Conservation (phyloP, 176 grass and related monocot genomes). For the Triticum aestivum region IWGSC_CS_RefSeq_v2.1 NC_057799.1:49148964-49149463, state of each 20-base stretch:
- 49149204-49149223: slow-evolving; percentile 22
- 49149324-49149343: slow-evolving; percentile 31
- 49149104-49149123: background rate
- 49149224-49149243: slow-evolving; percentile 23
- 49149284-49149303: slow-evolving; percentile 31
- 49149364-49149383: slow-evolving; percentile 51
- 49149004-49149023: no score
- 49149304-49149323: slow-evolving; percentile 44
- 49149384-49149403: slow-evolving; percentile 49
- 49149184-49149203: background rate
- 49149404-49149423: slow-evolving; percentile 69
- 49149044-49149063: no score
- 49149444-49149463: slow-evolving; percentile 82
- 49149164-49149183: background rate
- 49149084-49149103: background rate
- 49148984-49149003: no score
- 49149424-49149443: slow-evolving; percentile 70
- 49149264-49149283: slow-evolving; percentile 31
- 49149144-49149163: background rate
- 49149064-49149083: no score
- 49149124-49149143: background rate
- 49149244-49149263: slow-evolving; percentile 40
- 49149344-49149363: slow-evolving; percentile 54
- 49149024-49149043: no score
- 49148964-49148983: no score